These are phyloP conservation scores for Eragrostis nindensis DNA, from an alignment of 176 grass and related monocot species.

Conservation along the genomic window DNA sequence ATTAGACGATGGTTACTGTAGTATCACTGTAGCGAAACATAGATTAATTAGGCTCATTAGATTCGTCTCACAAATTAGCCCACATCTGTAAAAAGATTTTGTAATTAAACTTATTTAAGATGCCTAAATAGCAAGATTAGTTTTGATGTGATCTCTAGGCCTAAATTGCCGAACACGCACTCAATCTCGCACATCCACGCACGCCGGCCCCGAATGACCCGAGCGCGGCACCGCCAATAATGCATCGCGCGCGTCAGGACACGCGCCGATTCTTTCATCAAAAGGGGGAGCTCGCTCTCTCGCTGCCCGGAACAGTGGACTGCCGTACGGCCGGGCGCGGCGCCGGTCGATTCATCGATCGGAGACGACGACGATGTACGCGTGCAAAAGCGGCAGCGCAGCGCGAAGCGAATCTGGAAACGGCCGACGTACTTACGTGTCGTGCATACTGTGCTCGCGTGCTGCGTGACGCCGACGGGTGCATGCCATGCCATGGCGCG, in stretches of 20 bases:
- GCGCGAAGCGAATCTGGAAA: not conserved
- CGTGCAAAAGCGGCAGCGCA: not conserved
- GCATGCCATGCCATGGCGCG: not conserved
- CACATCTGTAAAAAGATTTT: too few relatives aligned
- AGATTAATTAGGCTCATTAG: too few relatives aligned
- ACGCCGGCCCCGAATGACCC: too few relatives aligned
- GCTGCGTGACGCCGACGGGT: not conserved
- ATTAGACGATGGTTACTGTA: too few relatives aligned
- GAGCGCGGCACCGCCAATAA: not conserved
- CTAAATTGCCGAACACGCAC: too few relatives aligned
- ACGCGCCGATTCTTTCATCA: constrained; percentile 1
- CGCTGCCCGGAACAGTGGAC: not conserved
- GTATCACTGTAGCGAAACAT: too few relatives aligned
- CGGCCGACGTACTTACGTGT: not conserved
- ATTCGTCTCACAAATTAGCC: too few relatives aligned
- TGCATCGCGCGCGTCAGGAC: not conserved
- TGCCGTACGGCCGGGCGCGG: not conserved
- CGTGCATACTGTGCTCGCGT: not conserved
- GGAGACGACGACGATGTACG: not conserved
- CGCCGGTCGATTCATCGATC: too few relatives aligned
- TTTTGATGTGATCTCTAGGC: not conserved
- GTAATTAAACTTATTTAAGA: too few relatives aligned
- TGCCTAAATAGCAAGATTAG: too few relatives aligned
- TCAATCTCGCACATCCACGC: too few relatives aligned
- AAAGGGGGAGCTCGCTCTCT: not conserved